Conservation (phyloP, 1,284 basidiomycete species). For the Cryptococcus sp. region DNA sequence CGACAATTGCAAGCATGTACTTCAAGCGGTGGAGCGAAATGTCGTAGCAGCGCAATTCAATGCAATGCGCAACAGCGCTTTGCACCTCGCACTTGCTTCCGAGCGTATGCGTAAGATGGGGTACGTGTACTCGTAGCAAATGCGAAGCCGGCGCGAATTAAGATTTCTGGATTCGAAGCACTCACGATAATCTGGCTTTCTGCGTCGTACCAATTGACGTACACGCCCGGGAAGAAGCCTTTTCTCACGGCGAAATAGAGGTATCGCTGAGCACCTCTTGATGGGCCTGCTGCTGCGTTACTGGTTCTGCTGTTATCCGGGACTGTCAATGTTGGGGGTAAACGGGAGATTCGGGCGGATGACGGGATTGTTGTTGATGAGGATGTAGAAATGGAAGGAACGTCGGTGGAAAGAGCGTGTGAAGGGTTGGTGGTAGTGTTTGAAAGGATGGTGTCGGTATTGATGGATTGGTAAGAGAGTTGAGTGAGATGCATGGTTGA, state of each 20-base stretch:
- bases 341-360: conserved; percentile 22
- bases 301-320: neutral
- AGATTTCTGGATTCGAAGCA: neutral
- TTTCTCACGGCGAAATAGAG: conserved; percentile 34
- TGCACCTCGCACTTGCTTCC: no score
- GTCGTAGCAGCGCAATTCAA: no score
- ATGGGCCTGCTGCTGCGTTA: conserved; percentile 14
- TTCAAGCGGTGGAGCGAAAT: neutral
- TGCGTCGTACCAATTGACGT: conserved; percentile 30
- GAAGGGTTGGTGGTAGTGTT: neutral
- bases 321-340: conserved; percentile 25
- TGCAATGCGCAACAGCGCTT: no score
- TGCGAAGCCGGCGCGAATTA: no score
- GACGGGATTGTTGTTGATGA: neutral
- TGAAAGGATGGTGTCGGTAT: neutral
- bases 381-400: conserved; percentile 2
- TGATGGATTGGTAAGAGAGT: neutral
- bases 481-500: no score
- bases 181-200: conserved; percentile 35
- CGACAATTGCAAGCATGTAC: neutral
- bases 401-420: neutral
- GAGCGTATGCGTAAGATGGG: no score
- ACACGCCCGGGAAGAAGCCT: conserved; percentile 32
- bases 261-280: conserved; percentile 22
- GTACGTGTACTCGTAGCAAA: no score